Conservation (phyloP, 257 asterid genomes). For the Nicotiana undulata region DNA sequence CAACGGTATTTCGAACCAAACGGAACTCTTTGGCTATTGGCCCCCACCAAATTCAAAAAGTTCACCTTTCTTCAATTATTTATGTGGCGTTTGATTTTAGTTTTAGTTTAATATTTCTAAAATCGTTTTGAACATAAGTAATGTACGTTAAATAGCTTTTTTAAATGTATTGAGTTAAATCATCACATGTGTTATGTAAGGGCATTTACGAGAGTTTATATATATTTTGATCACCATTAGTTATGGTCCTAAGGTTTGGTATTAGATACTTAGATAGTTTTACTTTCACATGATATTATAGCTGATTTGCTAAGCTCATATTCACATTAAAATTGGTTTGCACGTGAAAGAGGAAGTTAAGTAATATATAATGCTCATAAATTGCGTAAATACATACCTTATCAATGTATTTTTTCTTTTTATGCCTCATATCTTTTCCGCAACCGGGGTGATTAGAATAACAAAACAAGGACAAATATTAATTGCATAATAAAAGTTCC, state of each 20-base stretch:
- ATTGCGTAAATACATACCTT: too few species aligned
- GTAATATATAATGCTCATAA: background rate
- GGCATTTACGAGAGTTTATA: background rate
- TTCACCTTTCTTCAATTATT: background rate
- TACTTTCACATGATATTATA: too few species aligned
- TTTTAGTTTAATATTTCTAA: background rate
- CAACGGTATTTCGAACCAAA: slow-evolving; percentile 4
- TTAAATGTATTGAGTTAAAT: background rate
- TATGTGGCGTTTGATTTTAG: background rate
- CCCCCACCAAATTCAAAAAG: background rate
- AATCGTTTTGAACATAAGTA: background rate
- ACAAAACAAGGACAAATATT: too few species aligned
- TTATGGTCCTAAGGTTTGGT: too few species aligned
- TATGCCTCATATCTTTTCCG: too few species aligned
- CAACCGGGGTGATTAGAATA: too few species aligned
- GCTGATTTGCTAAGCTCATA: background rate
- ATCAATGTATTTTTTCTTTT: too few species aligned
- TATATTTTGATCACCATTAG: too few species aligned
- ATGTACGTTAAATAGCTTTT: background rate
- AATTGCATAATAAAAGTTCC: too few species aligned
- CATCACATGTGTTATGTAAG: background rate
- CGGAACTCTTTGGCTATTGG: slow-evolving; percentile 1
- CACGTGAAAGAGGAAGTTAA: background rate
- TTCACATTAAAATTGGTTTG: too few species aligned
- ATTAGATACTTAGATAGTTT: too few species aligned